Conservation (phyloP, 768 basidiomycete species). For the Sutorius australiensis region DNA sequence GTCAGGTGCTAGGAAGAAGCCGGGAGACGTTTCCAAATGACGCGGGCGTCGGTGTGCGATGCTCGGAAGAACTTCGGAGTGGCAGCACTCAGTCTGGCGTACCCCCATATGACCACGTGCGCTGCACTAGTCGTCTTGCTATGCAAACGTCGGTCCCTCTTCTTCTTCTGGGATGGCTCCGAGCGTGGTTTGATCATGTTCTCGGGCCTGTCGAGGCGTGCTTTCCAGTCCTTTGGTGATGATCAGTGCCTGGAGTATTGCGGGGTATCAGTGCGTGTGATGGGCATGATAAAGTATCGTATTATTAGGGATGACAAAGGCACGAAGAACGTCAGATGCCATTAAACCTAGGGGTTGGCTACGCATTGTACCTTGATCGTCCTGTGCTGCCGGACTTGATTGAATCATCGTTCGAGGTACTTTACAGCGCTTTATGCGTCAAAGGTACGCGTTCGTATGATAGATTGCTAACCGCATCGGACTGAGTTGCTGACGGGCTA, state of each 20-base stretch:
- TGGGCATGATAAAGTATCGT: not conserved
- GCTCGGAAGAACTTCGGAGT: too few species aligned
- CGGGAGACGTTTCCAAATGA: not conserved
- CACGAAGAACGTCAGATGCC: not conserved
- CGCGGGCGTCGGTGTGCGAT: too few species aligned
- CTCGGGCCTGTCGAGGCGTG: too few species aligned
- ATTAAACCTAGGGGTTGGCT: not conserved
- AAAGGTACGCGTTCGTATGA: not conserved
- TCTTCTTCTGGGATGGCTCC: too few species aligned
- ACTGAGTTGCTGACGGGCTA: not conserved
- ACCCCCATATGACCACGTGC: too few species aligned
- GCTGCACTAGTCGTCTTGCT: too few species aligned
- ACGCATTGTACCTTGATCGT: constrained; percentile 3
- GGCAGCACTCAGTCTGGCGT: too few species aligned
- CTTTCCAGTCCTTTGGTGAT: not conserved
- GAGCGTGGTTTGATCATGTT: too few species aligned
- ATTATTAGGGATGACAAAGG: not conserved
- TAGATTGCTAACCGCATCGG: not conserved
- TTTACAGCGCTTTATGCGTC: not conserved
- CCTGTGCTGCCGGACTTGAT: not conserved
- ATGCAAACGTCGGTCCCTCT: too few species aligned
- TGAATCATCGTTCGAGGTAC: not conserved
- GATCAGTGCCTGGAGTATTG: constrained; percentile 6
- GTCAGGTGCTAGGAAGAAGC: not conserved
- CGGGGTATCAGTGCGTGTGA: not conserved